These are phyloP conservation scores for Irpex sp. DNA, from an alignment of 1,284 basidiomycete genomes.

Conservation along the genomic window DNA sequence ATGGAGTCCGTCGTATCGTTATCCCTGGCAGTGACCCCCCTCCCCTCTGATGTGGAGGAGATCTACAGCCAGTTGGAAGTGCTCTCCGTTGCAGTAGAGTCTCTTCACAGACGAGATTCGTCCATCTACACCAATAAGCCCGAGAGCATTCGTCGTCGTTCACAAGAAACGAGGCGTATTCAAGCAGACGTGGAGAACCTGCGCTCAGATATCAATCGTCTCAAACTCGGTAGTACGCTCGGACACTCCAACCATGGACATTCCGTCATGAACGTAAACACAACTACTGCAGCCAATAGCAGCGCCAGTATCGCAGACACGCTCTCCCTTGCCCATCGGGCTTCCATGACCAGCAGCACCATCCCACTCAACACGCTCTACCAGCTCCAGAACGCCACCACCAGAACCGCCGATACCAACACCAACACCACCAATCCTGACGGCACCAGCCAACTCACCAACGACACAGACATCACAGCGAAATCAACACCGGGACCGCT, in stretches of 20 bases:
- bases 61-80: constrained; percentile 9
- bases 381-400: background rate
- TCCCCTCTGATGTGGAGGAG: constrained; percentile 8
- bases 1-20: background rate
- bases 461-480: no score
- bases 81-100: constrained; percentile 2
- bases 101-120: background rate
- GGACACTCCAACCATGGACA: background rate
- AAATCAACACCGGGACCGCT: background rate
- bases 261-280: background rate
- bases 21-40: background rate
- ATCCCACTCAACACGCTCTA: background rate
- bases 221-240: background rate
- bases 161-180: background rate
- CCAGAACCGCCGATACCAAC: background rate
- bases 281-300: background rate
- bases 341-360: background rate
- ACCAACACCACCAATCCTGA: background rate
- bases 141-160: background rate
- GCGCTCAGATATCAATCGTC: constrained; percentile 7
- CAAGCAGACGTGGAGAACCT: constrained; percentile 6
- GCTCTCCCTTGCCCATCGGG: background rate
- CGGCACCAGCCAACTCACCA: no score
- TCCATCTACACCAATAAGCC: background rate
- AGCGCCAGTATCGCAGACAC: background rate